Conservation (phyloP, 176 grass and related monocot genomes). For the Oryza nivara region DNA sequence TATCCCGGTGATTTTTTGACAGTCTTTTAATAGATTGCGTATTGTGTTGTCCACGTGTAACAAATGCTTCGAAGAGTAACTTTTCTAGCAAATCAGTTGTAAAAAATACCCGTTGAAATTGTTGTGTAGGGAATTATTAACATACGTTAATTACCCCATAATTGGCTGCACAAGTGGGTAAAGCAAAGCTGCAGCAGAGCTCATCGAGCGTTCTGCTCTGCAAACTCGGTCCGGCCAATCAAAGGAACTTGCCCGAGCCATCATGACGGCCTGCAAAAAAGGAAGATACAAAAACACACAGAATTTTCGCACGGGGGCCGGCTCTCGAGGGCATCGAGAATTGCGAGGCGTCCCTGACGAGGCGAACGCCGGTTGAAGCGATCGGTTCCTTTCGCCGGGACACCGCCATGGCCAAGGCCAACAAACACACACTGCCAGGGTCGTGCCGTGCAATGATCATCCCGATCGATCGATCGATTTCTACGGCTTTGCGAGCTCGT, state of each 20-base stretch:
- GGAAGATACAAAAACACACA: not conserved
- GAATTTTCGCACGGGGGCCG: conserved; percentile 8
- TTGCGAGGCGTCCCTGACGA: not conserved
- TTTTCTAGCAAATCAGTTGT: too few species aligned
- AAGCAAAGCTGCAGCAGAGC: not conserved
- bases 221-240: conserved; percentile 28
- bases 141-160: not conserved
- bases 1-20: too few species aligned
- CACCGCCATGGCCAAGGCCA: not conserved
- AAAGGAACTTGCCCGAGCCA: conserved; percentile 16
- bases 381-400: conserved; percentile 4
- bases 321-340: conserved; percentile 1
- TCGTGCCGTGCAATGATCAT: conserved; percentile 2
- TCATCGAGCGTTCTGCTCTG: conserved; percentile 29
- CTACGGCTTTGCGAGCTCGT: not conserved
- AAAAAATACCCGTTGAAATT: too few species aligned
- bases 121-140: not conserved
- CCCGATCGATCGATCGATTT: not conserved
- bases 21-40: too few species aligned
- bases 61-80: too few species aligned
- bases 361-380: not conserved
- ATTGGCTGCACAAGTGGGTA: not conserved
- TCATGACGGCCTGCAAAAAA: conserved; percentile 25
- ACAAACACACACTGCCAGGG: not conserved
- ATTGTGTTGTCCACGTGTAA: too few species aligned